These are phyloP conservation scores for Echinosophora koreensis DNA, from an alignment of 306 rosid species.

Conservation along the genomic window DNA sequence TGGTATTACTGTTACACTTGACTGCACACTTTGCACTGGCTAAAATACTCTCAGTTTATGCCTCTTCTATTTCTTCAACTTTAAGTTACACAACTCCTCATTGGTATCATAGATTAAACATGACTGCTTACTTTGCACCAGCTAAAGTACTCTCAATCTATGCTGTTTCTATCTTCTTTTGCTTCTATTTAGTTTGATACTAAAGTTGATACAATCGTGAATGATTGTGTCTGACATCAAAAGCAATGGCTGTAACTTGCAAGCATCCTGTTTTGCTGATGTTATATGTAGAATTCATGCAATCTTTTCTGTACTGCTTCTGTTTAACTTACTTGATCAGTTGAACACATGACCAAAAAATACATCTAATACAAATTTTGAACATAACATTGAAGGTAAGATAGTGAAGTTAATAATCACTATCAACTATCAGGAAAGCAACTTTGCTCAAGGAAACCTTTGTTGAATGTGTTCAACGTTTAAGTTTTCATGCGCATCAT, in stretches of 20 bases:
- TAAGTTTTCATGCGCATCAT: conserved; percentile 11
- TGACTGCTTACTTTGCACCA: neutral
- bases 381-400: neutral
- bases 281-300: neutral
- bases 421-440: neutral
- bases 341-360: neutral
- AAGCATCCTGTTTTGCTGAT: neutral
- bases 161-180: conserved; percentile 2
- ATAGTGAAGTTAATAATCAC: no score
- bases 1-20: neutral
- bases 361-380: neutral
- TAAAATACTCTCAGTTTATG: neutral
- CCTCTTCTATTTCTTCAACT: neutral
- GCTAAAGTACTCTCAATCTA: neutral
- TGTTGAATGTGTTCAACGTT: conserved; percentile 11
- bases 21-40: neutral
- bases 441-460: neutral
- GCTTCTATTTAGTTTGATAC: neutral
- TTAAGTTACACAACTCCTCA: neutral
- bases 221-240: neutral
- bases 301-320: conserved; percentile 1
- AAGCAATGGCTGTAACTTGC: conserved; percentile 6
- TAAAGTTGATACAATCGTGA: neutral
- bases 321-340: conserved; percentile 22
- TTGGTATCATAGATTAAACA: neutral